A percentile compares a stretch with the other conserved stretches of the same genome.
Evolutionary conservation across 768 basidiomycete genomes (phyloP).

Genomic region (Amyloporia xantha): DNA sequence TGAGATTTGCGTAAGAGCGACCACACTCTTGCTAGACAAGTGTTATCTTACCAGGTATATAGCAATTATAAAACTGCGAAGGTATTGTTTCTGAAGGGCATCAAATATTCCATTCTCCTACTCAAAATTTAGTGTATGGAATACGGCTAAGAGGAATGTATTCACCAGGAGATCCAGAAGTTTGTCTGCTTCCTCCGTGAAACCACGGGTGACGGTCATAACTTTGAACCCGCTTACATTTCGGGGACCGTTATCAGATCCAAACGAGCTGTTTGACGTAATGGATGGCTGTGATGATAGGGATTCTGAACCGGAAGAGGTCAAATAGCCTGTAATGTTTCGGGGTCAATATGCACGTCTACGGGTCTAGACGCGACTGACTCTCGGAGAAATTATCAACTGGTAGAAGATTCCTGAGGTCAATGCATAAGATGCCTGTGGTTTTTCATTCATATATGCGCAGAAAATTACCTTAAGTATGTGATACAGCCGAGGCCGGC

Average conservation of each 20-base stretch:
- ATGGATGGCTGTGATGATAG: constrained; percentile 26
- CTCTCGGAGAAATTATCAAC: constrained; percentile 74
- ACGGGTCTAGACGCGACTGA: constrained; percentile 23
- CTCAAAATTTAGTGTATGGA: too few relatives aligned
- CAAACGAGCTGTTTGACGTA: constrained; percentile 29
- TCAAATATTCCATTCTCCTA: constrained; percentile 87
- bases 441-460: constrained; percentile 10
- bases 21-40: neutral
- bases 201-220: constrained; percentile 67
- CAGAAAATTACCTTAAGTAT: constrained; percentile 50
- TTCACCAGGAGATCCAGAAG: constrained; percentile 81
- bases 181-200: constrained; percentile 77
- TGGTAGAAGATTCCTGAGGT: constrained; percentile 60
- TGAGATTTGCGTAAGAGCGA: neutral
- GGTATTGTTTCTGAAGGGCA: constrained; percentile 77
- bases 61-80: constrained; percentile 80
- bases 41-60: constrained; percentile 61
- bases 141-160: too few relatives aligned
- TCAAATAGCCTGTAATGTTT: constrained; percentile 45
- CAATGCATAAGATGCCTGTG: neutral
- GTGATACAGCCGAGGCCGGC: constrained; percentile 75
- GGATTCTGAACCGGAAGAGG: constrained; percentile 32
- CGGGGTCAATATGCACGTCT: neutral
- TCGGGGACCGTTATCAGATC: constrained; percentile 29
- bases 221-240: constrained; percentile 64